Evolutionary conservation across 2,329 filamentous ascomycete species (phyloP).

Genomic region (Aspergillus pseudoterreus): DNA sequence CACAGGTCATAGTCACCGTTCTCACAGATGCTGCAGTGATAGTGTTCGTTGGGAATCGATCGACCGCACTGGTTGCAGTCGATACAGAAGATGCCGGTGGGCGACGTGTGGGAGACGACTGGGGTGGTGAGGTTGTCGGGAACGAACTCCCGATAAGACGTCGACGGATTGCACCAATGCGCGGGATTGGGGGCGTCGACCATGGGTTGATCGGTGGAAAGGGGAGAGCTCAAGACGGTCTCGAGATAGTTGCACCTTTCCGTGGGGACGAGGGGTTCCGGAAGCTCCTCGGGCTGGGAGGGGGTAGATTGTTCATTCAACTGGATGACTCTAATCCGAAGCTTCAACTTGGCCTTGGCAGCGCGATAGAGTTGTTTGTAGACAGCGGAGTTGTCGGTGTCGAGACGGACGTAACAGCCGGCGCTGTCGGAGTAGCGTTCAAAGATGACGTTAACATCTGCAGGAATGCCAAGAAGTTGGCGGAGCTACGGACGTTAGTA

Average conservation of each 20-base stretch:
- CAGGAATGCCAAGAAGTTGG: slow-evolving; percentile 61
- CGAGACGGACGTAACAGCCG: slow-evolving; percentile 72
- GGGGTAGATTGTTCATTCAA: background rate
- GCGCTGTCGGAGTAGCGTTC: slow-evolving; percentile 96
- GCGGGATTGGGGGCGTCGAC: background rate
- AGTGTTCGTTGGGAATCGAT: slow-evolving; percentile 77
- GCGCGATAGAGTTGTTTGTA: slow-evolving; percentile 97
- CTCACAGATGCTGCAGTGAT: slow-evolving; percentile 91
- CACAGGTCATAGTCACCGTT: slow-evolving; percentile 94
- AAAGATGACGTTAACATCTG: slow-evolving; percentile 62
- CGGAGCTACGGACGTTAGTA: slow-evolving; percentile 58
- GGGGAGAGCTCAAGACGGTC: slow-evolving; percentile 36
- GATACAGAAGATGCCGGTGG: slow-evolving; percentile 64
- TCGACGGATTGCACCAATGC: slow-evolving; percentile 8
- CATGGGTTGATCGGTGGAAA: slow-evolving; percentile 7
- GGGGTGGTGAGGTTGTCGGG: slow-evolving; percentile 28
- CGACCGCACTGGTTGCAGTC: slow-evolving; percentile 89
- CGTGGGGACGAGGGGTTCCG: slow-evolving; percentile 6
- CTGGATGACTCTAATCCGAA: slow-evolving; percentile 67
- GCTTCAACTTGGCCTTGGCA: slow-evolving; percentile 96
- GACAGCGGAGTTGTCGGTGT: slow-evolving; percentile 71
- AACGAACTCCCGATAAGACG: slow-evolving; percentile 25
- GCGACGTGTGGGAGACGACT: slow-evolving; percentile 30
- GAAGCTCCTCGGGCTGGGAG: slow-evolving; percentile 14
- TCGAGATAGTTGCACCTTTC: slow-evolving; percentile 40